Conservation (phyloP, 257 asterid genomes). For the Capsicum rhomboideum region DNA sequence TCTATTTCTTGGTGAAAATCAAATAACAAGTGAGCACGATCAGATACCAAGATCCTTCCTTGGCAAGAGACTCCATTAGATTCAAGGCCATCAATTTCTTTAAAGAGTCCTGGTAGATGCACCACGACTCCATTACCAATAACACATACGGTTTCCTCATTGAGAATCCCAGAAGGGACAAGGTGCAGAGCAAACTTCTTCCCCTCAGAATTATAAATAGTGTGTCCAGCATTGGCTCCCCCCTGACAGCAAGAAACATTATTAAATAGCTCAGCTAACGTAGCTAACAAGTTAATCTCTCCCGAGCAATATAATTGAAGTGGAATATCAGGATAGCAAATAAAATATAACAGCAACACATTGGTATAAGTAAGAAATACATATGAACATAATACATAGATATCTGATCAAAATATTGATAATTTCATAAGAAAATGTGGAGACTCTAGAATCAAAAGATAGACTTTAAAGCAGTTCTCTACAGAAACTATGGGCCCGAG, state of each 20-base stretch:
- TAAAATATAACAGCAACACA: not conserved
- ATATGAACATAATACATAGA: not conserved
- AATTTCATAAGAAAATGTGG: not conserved
- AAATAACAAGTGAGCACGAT: constrained; percentile 78
- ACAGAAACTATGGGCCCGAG: not conserved
- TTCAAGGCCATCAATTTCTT: constrained; percentile 79
- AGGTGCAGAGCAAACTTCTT: constrained; percentile 91
- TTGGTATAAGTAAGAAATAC: not conserved
- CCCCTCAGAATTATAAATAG: constrained; percentile 86
- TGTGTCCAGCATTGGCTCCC: constrained; percentile 98
- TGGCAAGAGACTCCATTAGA: constrained; percentile 69
- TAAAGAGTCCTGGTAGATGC: constrained; percentile 72
- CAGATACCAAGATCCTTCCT: constrained; percentile 83
- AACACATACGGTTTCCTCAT: constrained; percentile 22
- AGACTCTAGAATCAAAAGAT: not conserved
- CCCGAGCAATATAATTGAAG: not conserved
- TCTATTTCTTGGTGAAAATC: constrained; percentile 86
- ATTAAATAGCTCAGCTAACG: not conserved
- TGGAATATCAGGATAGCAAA: not conserved
- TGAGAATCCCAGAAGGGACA: constrained; percentile 89
- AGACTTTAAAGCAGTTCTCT: not conserved
- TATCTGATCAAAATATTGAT: not conserved
- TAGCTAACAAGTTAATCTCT: not conserved
- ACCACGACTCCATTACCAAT: constrained; percentile 91
- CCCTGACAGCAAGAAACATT: constrained; percentile 38